These are phyloP conservation scores for Anisogramma anomala DNA, from an alignment of 2,329 filamentous ascomycete genomes.

Conservation along the genomic window DNA sequence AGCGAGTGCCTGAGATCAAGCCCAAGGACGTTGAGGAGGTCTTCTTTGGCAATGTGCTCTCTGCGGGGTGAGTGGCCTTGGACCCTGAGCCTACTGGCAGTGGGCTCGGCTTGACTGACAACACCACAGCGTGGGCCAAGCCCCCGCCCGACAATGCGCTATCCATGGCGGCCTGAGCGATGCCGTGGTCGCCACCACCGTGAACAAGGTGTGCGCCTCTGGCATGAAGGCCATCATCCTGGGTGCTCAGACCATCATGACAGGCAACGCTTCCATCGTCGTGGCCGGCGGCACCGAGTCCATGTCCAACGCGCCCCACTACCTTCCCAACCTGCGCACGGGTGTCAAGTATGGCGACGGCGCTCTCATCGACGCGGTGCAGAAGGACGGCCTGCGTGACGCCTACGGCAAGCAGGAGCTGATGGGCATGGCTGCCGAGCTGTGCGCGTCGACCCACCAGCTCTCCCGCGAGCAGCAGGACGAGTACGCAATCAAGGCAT, in stretches of 20 bases:
- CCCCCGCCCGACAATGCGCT: slow-evolving; percentile 88
- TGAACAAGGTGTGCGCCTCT: slow-evolving; percentile 99
- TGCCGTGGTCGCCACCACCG: slow-evolving; percentile 72
- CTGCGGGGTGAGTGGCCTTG: slow-evolving; percentile 60
- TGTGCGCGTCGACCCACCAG: slow-evolving; percentile 74
- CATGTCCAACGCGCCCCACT: slow-evolving; percentile 97
- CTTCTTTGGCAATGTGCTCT: slow-evolving; percentile 96
- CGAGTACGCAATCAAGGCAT: slow-evolving; percentile 87
- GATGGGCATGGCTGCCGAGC: slow-evolving; percentile 89
- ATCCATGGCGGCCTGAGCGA: slow-evolving; percentile 77
- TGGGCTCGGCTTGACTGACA: slow-evolving; percentile 12
- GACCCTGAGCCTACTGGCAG: slow-evolving; percentile 12
- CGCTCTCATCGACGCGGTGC: slow-evolving; percentile 75
- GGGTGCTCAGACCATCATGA: slow-evolving; percentile 94
- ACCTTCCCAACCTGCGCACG: slow-evolving; percentile 74
- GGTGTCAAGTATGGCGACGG: slow-evolving; percentile 93
- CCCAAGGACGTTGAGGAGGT: slow-evolving; percentile 87
- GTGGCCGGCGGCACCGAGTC: slow-evolving; percentile 93
- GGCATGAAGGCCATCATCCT: slow-evolving; percentile 89
- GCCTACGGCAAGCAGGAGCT: slow-evolving; percentile 86
- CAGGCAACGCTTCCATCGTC: slow-evolving; percentile 82
- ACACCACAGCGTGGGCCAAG: slow-evolving; percentile 69
- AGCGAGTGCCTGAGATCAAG: slow-evolving; percentile 77
- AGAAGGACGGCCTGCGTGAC: slow-evolving; percentile 91
- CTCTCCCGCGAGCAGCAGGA: slow-evolving; percentile 82